phyloP scores from a whole-genome alignment of 1,284 basidiomycete genomes.

The Stereum hirsutum region DNA sequence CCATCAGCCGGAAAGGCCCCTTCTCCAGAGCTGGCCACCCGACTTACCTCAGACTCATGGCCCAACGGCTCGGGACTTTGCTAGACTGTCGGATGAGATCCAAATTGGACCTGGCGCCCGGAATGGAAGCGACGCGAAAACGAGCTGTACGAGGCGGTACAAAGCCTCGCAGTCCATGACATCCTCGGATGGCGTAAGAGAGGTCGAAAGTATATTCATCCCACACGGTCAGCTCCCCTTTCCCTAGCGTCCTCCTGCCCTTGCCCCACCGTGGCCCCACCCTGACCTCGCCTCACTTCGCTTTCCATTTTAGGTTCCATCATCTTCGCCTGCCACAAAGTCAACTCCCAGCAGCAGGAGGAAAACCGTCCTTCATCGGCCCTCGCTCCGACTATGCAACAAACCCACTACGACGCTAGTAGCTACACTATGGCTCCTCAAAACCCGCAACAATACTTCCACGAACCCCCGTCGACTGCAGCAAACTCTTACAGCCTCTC shows the following conservation, averaged over 20 bases:
- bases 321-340: slow-evolving; percentile 79
- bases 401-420: slow-evolving; percentile 18
- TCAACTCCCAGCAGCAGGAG: slow-evolving; percentile 38
- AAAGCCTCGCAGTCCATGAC: slow-evolving; percentile 72
- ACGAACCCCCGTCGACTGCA: too few relatives aligned
- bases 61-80: slow-evolving; percentile 77
- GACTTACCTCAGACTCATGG: slow-evolving; percentile 51
- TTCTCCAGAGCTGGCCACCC: slow-evolving; percentile 85
- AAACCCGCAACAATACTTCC: slow-evolving; percentile 33
- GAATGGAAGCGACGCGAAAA: slow-evolving; percentile 66
- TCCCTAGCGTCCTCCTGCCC: slow-evolving; percentile 7
- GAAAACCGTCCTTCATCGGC: slow-evolving; percentile 28
- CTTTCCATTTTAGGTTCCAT: slow-evolving; percentile 47
- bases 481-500: slow-evolving; percentile 6
- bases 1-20: slow-evolving; percentile 39
- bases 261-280: slow-evolving; percentile 2
- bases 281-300: neutral
- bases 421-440: slow-evolving; percentile 18
- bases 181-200: slow-evolving; percentile 46
- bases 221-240: slow-evolving; percentile 68
- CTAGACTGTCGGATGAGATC: slow-evolving; percentile 73
- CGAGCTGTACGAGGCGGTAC: slow-evolving; percentile 90
- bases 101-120: slow-evolving; percentile 46
- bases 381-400: slow-evolving; percentile 12
- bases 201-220: slow-evolving; percentile 87